phyloP scores from a whole-genome alignment of 108 stramenopile species.

The Skeletonema marinoi region DNA sequence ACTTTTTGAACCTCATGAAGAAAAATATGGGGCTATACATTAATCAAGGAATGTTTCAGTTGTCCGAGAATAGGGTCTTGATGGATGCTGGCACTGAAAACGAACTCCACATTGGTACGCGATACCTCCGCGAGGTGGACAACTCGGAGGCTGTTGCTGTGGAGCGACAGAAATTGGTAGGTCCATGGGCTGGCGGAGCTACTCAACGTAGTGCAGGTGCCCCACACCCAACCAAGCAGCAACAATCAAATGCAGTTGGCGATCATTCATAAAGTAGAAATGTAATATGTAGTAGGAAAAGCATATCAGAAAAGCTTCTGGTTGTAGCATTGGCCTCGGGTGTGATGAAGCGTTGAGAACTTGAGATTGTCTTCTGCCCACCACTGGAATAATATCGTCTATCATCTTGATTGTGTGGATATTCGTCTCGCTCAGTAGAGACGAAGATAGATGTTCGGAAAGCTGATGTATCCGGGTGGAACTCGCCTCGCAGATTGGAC shows the following conservation, averaged over 20 bases:
- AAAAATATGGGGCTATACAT: constrained; percentile 40
- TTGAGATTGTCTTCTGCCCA: no score
- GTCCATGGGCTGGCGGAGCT: constrained; percentile 37
- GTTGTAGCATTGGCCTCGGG: no score
- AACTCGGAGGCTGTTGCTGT: constrained; percentile 12
- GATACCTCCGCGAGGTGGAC: constrained; percentile 19
- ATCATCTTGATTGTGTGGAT: no score
- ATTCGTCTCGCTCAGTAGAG: no score
- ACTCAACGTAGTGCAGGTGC: constrained; percentile 1
- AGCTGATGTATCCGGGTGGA: no score
- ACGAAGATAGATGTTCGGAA: no score
- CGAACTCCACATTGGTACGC: constrained; percentile 19
- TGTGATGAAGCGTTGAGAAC: no score
- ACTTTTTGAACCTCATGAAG: constrained; percentile 35
- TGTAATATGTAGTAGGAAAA: no score
- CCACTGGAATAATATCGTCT: no score
- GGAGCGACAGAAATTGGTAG: constrained; percentile 30
- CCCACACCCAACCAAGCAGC: background rate
- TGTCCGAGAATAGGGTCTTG: constrained; percentile 17
- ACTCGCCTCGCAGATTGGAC: no score
- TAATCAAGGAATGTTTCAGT: constrained; percentile 32
- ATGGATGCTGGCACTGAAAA: constrained; percentile 32
- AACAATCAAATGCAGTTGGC: background rate
- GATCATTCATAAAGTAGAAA: no score
- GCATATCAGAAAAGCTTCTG: no score